Evolutionary conservation across 2,329 filamentous ascomycete species (phyloP).

Genomic region (Microsporum audouinii): DNA sequence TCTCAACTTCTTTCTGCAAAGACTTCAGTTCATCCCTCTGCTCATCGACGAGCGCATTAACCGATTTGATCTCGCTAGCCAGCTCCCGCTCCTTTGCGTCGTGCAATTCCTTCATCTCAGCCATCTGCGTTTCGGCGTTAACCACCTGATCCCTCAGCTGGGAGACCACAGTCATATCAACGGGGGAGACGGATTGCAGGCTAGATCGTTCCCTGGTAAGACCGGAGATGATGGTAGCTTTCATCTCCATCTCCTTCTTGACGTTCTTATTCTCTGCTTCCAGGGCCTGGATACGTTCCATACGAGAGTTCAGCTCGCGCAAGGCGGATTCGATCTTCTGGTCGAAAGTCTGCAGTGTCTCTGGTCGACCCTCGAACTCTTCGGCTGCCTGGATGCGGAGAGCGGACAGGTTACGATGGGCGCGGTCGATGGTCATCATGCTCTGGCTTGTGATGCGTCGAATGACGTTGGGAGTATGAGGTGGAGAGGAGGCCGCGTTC

Average conservation of each 20-base stretch:
- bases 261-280: constrained; percentile 72
- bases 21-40: constrained; percentile 26
- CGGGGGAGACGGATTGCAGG: constrained; percentile 64
- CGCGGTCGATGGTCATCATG: constrained; percentile 66
- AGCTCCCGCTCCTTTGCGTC: constrained; percentile 65
- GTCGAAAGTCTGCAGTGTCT: constrained; percentile 85
- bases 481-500: constrained; percentile 44
- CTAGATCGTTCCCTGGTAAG: constrained; percentile 87
- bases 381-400: constrained; percentile 80
- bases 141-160: constrained; percentile 79
- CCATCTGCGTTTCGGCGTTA: constrained; percentile 71
- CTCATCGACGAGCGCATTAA: constrained; percentile 46
- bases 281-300: constrained; percentile 79
- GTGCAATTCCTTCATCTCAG: constrained; percentile 60
- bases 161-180: constrained; percentile 84
- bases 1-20: constrained; percentile 46
- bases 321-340: constrained; percentile 82
- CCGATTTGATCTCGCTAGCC: constrained; percentile 54
- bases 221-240: constrained; percentile 90
- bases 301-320: constrained; percentile 76
- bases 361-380: constrained; percentile 69
- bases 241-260: constrained; percentile 93
- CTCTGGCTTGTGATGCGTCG: constrained; percentile 89
- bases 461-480: constrained; percentile 58
- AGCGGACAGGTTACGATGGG: constrained; percentile 80